These are phyloP conservation scores for Conticribra guillardii DNA, from an alignment of 108 stramenopile species.

Conservation along the genomic window DNA sequence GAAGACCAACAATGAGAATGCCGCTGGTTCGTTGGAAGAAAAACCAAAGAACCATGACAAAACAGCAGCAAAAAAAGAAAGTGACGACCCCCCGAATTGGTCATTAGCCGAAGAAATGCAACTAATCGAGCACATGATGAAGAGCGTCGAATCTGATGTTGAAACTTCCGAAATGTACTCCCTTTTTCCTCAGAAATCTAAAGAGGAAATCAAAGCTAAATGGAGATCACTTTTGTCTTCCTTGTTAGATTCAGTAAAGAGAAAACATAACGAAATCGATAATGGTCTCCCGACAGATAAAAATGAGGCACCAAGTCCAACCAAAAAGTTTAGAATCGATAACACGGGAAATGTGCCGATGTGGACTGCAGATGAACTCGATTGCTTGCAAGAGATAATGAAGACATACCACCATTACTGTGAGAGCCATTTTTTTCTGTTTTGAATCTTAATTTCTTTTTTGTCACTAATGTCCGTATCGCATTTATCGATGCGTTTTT, in stretches of 20 bases:
- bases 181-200: constrained; percentile 9
- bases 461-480: background rate
- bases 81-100: too few relatives aligned
- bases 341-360: background rate
- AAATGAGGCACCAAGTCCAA: background rate
- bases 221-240: constrained; percentile 3
- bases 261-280: background rate
- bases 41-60: too few relatives aligned
- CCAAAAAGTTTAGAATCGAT: background rate
- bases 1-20: too few relatives aligned
- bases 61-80: too few relatives aligned
- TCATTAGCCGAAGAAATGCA: too few relatives aligned
- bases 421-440: background rate
- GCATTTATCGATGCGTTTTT: background rate
- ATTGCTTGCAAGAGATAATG: constrained; percentile 64
- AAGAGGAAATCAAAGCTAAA: constrained; percentile 13
- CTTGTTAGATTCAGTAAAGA: constrained; percentile 1
- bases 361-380: constrained; percentile 67
- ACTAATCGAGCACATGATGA: constrained; percentile 3
- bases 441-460: constrained; percentile 41
- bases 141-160: constrained; percentile 6
- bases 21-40: too few relatives aligned
- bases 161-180: background rate
- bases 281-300: background rate
- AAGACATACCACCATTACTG: constrained; percentile 58